phyloP scores from a whole-genome alignment of 352 stramenopile species.

The Globisporangium echinulatum region DNA sequence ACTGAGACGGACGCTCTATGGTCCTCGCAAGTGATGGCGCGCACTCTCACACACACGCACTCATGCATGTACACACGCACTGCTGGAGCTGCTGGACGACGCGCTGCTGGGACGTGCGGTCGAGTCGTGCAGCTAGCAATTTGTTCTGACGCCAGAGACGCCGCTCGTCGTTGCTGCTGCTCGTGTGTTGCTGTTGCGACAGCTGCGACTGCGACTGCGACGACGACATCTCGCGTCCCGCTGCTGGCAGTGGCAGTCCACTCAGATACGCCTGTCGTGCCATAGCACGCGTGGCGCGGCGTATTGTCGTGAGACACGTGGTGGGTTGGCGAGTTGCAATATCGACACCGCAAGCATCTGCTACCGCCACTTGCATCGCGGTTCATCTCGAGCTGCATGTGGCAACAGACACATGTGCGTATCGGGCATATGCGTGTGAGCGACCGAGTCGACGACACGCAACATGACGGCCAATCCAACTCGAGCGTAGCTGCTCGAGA shows the following conservation, averaged over 20 bases:
- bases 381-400: not conserved
- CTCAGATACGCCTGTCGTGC: slow-evolving; percentile 4
- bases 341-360: too few relatives aligned
- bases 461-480: too few relatives aligned
- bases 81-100: not conserved
- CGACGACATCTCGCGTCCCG: not conserved
- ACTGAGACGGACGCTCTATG: too few relatives aligned
- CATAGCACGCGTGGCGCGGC: not conserved
- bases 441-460: too few relatives aligned
- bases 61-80: not conserved
- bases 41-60: too few relatives aligned
- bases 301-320: not conserved
- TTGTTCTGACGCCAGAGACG: not conserved
- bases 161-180: not conserved
- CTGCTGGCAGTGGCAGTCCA: slow-evolving; percentile 2
- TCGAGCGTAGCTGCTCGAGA: too few relatives aligned
- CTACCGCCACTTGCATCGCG: not conserved
- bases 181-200: not conserved
- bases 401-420: too few relatives aligned
- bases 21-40: too few relatives aligned
- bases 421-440: too few relatives aligned
- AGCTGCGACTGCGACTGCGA: not conserved
- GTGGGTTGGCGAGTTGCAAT: too few relatives aligned
- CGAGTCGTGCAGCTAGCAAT: not conserved
- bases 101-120: not conserved